Percentiles rank a stretch among this genome's conserved stretches.
Conservation (phyloP, 495 filamentous ascomycete species). For the Xylaria scruposa region DNA sequence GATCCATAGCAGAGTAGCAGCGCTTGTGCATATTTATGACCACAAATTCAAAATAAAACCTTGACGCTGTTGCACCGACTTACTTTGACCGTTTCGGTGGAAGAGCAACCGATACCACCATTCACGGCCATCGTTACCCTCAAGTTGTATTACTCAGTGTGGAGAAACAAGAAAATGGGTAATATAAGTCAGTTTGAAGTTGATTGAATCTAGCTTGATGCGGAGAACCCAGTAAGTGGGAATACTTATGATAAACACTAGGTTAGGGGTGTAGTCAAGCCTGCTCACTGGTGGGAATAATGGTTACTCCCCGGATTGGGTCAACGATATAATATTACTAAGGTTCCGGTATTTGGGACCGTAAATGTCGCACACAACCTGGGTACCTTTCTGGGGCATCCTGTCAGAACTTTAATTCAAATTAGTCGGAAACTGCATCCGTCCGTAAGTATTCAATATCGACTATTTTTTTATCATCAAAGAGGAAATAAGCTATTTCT, state of each 20-base stretch:
- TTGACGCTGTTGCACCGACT: background rate
- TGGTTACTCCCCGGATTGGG: background rate
- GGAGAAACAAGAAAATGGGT: conserved; percentile 6
- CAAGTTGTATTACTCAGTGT: background rate
- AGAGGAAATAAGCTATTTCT: background rate
- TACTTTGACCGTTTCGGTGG: background rate
- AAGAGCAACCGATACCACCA: background rate
- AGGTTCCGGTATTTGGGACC: background rate
- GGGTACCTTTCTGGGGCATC: background rate
- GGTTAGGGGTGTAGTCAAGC: background rate
- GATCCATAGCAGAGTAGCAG: background rate
- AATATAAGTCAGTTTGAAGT: background rate
- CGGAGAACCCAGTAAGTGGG: background rate
- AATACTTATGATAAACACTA: too few species aligned
- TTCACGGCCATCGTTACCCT: background rate
- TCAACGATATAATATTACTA: background rate
- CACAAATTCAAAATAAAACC: background rate
- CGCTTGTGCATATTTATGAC: background rate
- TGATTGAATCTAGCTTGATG: background rate
- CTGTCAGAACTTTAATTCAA: conserved; percentile 3
- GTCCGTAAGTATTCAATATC: background rate
- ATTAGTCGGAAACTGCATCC: too few species aligned
- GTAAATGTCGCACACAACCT: background rate
- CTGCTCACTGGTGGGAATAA: background rate
- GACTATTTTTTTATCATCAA: background rate